Evolutionary conservation across 345 rosid species (phyloP).

Genomic region (Angophora floribunda): DNA sequence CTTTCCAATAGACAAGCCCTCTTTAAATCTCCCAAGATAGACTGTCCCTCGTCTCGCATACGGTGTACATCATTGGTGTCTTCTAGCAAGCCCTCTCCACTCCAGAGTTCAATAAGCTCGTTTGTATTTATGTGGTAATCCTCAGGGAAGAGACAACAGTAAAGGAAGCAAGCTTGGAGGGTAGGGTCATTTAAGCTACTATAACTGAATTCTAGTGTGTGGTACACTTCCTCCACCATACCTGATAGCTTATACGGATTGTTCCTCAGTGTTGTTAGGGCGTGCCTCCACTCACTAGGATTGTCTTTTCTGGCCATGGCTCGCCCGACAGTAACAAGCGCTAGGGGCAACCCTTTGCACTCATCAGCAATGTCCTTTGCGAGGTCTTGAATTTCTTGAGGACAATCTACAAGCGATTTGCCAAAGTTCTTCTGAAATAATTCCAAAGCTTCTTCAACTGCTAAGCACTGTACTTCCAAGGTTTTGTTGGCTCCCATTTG

Average conservation of each 20-base stretch:
- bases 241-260: fast-evolving
- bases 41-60: neutral
- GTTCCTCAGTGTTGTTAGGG: fast-evolving
- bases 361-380: neutral
- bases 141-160: neutral
- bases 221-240: fast-evolving
- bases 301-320: fast-evolving
- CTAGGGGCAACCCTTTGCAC: neutral
- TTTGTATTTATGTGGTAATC: fast-evolving
- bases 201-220: neutral
- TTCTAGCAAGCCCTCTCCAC: fast-evolving
- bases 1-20: neutral
- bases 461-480: neutral
- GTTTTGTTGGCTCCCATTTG: neutral
- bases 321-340: neutral
- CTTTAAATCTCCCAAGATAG: fast-evolving
- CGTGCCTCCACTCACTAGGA: fast-evolving
- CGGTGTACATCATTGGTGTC: fast-evolving
- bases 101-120: fast-evolving
- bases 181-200: neutral
- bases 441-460: fast-evolving
- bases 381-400: neutral
- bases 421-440: neutral
- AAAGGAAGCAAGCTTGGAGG: fast-evolving
- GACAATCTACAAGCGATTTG: neutral